These are phyloP conservation scores for Backusella westeae DNA, from an alignment of 192 early-diverging fungal species.

Conservation along the genomic window DNA sequence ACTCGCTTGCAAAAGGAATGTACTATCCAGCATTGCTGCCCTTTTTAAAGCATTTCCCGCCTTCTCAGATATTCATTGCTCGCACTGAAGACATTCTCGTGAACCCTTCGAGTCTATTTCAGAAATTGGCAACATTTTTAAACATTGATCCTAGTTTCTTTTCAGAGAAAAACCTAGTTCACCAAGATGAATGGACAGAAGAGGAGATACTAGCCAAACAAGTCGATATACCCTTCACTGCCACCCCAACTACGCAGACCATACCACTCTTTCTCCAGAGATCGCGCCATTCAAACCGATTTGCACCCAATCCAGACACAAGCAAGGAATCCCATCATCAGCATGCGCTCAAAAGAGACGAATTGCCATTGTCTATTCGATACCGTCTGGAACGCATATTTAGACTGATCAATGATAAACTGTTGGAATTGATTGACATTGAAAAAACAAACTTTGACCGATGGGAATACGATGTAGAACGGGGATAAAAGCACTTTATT, in stretches of 20 bases:
- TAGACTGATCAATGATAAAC: constrained; percentile 42
- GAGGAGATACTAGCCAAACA: background rate
- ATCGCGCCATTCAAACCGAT: background rate
- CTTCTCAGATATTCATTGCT: constrained; percentile 30
- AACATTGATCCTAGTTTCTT: constrained; percentile 30
- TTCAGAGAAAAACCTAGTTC: background rate
- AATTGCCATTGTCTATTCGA: constrained; percentile 39
- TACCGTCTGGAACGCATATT: constrained; percentile 49
- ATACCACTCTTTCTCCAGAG: background rate
- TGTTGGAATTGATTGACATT: constrained; percentile 46
- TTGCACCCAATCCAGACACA: background rate
- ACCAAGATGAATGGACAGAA: background rate
- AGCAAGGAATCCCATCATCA: background rate
- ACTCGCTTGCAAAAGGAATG: constrained; percentile 33
- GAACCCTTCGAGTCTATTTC: constrained; percentile 25
- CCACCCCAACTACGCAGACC: background rate
- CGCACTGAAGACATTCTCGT: constrained; percentile 30
- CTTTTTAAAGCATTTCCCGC: constrained; percentile 27
- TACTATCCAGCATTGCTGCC: constrained; percentile 32
- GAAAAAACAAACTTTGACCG: constrained; percentile 41
- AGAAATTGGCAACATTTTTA: constrained; percentile 24
- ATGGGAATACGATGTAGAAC: constrained; percentile 54
- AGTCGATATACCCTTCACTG: background rate
- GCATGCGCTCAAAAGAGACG: background rate
- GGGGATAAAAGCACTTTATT: constrained; percentile 30